Evolutionary conservation across 2,329 filamentous ascomycete species (phyloP), one percentile per base, ranked within the genome.

Genomic region (Nigrospora oryzae): DNA sequence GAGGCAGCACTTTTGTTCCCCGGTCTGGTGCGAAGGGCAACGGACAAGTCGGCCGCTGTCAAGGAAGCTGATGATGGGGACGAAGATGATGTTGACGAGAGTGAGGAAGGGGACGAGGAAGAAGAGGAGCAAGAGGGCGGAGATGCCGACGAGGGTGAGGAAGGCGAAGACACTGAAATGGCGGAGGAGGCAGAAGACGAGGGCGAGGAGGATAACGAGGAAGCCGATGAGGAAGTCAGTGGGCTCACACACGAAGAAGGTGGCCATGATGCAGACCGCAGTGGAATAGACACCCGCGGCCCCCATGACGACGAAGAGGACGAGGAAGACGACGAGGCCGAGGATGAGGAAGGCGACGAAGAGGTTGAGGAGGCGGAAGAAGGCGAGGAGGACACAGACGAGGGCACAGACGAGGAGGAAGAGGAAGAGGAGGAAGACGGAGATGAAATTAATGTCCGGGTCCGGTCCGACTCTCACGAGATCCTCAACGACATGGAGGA

Each of bases 1-100:
- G 70, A 74, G 30, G 74, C 75, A 1, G 66, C 71, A 2, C 69
- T 68, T 12, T 55, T 80, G 28, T 78, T 79, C 43, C 73, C 74
- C 0, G 74, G 73, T 46, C 53, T 78, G 11, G 56, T 53, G 4
- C 62, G 62, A 55, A 65, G 63, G 40, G 58, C 30, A 16, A 41
- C 60, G 38, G 64, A 66, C 38, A 36, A 43, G 3, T 44, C 40
- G 2, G 8, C 23, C 10, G 23, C 23, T 10, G 23, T 4, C 8
- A 28, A 28, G 7, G 33, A 37, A 23, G 44, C 32, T n/a, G 40
- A 40, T 13, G 47, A 44, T 2, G 41, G 14, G 1, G 42, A 59
- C 40, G 31, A 59, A 34, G 43, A 54, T 16, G 52, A 42, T 4
- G 46, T 46, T 1, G 53, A 48, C 5, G 55, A 50, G 11, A 47